Percentiles rank a stretch among this genome's conserved stretches.
phyloP scores from a whole-genome alignment of 768 basidiomycete genomes.

The Termitomyces bulborhizus region DNA sequence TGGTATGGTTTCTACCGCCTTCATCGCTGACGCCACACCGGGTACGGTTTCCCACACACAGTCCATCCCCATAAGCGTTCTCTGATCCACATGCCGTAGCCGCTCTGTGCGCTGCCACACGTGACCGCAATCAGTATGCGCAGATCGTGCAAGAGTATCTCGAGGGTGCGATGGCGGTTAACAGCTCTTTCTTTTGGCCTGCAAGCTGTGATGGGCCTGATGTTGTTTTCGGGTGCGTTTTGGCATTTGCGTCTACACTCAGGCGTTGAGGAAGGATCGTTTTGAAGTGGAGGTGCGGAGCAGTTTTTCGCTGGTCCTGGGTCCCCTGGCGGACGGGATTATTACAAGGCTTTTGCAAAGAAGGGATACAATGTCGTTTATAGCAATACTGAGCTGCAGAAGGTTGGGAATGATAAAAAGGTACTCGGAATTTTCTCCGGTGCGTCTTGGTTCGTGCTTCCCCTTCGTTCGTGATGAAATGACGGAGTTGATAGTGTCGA shows the following conservation, averaged over 20 bases:
- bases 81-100: conserved; percentile 15
- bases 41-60: conserved; percentile 15
- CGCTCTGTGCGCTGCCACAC: conserved; percentile 35
- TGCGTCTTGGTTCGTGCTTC: conserved; percentile 11
- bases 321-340: conserved; percentile 33
- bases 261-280: conserved; percentile 12
- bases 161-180: conserved; percentile 24
- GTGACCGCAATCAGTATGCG: conserved; percentile 27
- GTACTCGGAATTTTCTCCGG: conserved; percentile 39
- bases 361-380: conserved; percentile 37
- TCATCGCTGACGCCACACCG: conserved; percentile 39
- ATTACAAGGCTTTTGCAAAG: conserved; percentile 32
- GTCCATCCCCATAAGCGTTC: neutral
- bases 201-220: conserved; percentile 35
- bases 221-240: conserved; percentile 35
- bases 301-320: conserved; percentile 32
- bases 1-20: conserved; percentile 41
- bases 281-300: conserved; percentile 30
- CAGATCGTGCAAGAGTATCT: conserved; percentile 33
- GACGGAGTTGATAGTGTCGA: conserved; percentile 10
- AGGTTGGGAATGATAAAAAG: conserved; percentile 26
- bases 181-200: conserved; percentile 31
- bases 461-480: neutral
- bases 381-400: conserved; percentile 27
- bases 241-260: neutral